Evolutionary conservation across 2,329 filamentous ascomycete species (phyloP).

Genomic region (Juglanconis oblonga): DNA sequence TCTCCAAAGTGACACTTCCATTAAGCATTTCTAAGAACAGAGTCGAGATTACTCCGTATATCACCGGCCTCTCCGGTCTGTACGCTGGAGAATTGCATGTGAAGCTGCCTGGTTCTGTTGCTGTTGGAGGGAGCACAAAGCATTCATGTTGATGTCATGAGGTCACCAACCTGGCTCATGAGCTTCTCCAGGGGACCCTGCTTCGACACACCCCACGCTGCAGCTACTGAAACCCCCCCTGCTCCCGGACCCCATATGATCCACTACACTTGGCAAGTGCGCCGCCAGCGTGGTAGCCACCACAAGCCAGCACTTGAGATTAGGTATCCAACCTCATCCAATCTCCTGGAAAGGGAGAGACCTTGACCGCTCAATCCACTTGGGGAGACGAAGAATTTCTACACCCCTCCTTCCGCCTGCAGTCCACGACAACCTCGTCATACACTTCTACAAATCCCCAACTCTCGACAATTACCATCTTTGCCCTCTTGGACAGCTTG

Average conservation of each 20-base stretch:
- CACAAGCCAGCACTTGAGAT: not conserved
- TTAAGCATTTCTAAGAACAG: too few species aligned
- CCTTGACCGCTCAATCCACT: constrained; percentile 6
- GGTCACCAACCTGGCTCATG: too few species aligned
- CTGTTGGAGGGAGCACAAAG: too few species aligned
- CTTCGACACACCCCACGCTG: not conserved
- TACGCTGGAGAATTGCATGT: too few species aligned
- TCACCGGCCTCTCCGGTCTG: too few species aligned
- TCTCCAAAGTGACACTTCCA: too few species aligned
- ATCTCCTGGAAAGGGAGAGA: constrained; percentile 19
- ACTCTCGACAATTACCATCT: not conserved
- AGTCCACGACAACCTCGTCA: not conserved
- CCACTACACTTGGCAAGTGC: not conserved
- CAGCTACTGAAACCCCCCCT: constrained; percentile 9
- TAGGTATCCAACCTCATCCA: constrained; percentile 4
- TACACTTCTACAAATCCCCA: not conserved
- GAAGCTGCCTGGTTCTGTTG: too few species aligned
- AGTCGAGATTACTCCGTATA: too few species aligned
- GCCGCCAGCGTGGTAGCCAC: not conserved
- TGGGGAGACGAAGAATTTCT: not conserved
- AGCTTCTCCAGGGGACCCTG: too few species aligned
- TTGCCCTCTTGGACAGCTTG: not conserved
- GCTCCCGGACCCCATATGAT: not conserved
- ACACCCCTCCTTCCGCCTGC: not conserved
- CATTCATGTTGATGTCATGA: too few species aligned